Base-by-base conservation (phyloP, 345 rosid species). In the Rhizophora apiculata region DNA sequence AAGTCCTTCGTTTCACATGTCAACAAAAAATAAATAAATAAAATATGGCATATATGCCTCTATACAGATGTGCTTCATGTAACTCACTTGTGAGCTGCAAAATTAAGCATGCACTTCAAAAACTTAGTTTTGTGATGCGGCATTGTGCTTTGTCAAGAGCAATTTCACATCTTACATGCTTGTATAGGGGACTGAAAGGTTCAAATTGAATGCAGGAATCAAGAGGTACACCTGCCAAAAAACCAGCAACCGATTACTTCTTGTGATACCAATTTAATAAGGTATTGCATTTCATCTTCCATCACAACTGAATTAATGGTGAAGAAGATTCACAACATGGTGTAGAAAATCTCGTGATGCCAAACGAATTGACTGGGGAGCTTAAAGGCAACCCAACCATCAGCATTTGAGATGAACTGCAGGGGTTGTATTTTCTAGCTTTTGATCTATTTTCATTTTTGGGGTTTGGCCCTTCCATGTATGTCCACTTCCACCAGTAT, bases 161-260 rank as follows among this genome's bases (percentile, higher is more conserved):
- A 43, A 5, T 43, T 43, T 43, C 49, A 43, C 18, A 13, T 22
- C 20, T 54, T 3, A 32, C 24, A 36, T 65, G 13, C 13, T 10
- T 24, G 37, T 53, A 51, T 72, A 37, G 46, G 24, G 31, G 48
- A 19, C 70, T 67, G 46, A 57, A 56, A 57, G 32, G 39, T 22
- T 70, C 10, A 49, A 10, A 59, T 52, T 51, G 54, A 15, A 71
- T 80, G 82, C 87, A 95, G 97, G 98, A 95, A 68, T 87, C 96
- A 21, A 87, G 99, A 82, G 97, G 94, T 26, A 68, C 97, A 34
- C 99, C 94, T 3, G 84, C 94, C 27, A 95, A 80, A 77, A 95
- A 87, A 69, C 94, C 98, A 2, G 92, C 96, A 29, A 98, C 99
- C 21, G 99, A 95, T 82, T 95, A 95, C 84, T 95, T 95, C 81